Evolutionary conservation across 768 basidiomycete species (phyloP).

Genomic region (Podaxis sp.): DNA sequence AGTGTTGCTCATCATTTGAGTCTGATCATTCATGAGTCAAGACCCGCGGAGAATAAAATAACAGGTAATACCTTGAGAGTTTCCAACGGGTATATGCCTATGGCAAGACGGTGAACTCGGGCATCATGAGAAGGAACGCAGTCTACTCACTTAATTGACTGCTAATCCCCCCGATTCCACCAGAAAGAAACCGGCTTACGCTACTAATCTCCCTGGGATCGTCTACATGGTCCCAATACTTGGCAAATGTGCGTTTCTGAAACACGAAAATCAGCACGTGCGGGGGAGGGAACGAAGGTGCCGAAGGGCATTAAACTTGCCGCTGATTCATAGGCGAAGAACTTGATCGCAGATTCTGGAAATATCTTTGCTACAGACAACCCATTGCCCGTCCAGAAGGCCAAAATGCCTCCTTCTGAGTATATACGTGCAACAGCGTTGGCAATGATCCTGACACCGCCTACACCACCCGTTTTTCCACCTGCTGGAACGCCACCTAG

Average conservation of each 20-base stretch:
- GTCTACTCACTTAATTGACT: conserved; percentile 80
- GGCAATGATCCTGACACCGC: conserved; percentile 63
- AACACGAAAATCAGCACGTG: conserved; percentile 16
- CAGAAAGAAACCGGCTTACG: conserved; percentile 89
- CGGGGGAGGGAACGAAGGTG: conserved; percentile 6
- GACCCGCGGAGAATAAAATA: conserved; percentile 11
- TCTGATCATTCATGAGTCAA: conserved; percentile 38
- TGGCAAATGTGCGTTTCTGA: conserved; percentile 93
- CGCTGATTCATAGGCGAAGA: conserved; percentile 91
- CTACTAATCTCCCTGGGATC: conserved; percentile 89
- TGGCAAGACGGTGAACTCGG: conserved; percentile 20
- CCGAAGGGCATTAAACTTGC: conserved; percentile 45
- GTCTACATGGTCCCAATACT: conserved; percentile 88
- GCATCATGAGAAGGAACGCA: conserved; percentile 13
- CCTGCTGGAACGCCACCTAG: conserved; percentile 54
- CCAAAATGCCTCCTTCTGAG: conserved; percentile 81
- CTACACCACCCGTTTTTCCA: conserved; percentile 38
- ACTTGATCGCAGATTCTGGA: conserved; percentile 98
- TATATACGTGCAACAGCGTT: conserved; percentile 82
- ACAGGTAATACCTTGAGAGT: conserved; percentile 73
- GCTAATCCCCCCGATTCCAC: conserved; percentile 93
- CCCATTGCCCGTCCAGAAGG: conserved; percentile 98
- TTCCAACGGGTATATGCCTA: conserved; percentile 96
- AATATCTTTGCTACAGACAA: conserved; percentile 95
- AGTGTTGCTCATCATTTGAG: conserved; percentile 95